Evolutionary conservation across 202 grass and related monocot genomes (phyloP), one percentile per base, ranked within the genome.

Genomic region (Musa balbisiana): DNA sequence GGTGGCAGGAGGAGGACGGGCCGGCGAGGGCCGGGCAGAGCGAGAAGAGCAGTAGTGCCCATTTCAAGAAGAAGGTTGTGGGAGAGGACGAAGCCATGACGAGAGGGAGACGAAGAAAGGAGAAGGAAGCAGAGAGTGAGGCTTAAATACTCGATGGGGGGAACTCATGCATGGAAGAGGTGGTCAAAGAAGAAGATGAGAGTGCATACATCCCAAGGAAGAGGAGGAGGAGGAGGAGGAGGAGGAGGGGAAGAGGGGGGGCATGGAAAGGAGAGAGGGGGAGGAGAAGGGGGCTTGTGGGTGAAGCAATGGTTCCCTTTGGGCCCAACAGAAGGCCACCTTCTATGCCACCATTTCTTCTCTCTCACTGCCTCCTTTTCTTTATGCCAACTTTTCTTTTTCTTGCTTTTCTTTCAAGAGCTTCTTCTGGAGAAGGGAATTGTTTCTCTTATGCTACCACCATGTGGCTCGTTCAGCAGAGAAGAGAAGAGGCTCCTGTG

Each of bases 1-100:
- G 81, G 84, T 93, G 88, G 84, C 93, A 97, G 33, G 80, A 55
- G 9, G 71, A 26, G 63, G 8, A 17, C 66, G 2, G 26, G 49
- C 77, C 64, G 43, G 29, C 9, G n/a, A 2, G 60, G 33, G 60
- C 1, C 1, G 2, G 65, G 74, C 2, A 76, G 73, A 55, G 19
- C 5, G 74, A 25, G 49, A 17, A 71, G 52, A 65, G 23, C 25
- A 69, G 4, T 43, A 75, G 26, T 1, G 11, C 27, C 33, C 58
- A 76, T 69, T n/a, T 43, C 27, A 69, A 22, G 27, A 49, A 49
- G 19, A 69, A 49, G 12, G 13, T 49, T 21, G 63, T 23, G 12
- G 22, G 8, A 12, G 26, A 65, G 29, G 27, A 22, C 8, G 66
- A 12, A 69, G 29, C 66, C 66, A 69, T 69, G 29, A 68, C 26